phyloP scores from a whole-genome alignment of 78 protist genomes.

The Chrysochromulina tobinii region DNA sequence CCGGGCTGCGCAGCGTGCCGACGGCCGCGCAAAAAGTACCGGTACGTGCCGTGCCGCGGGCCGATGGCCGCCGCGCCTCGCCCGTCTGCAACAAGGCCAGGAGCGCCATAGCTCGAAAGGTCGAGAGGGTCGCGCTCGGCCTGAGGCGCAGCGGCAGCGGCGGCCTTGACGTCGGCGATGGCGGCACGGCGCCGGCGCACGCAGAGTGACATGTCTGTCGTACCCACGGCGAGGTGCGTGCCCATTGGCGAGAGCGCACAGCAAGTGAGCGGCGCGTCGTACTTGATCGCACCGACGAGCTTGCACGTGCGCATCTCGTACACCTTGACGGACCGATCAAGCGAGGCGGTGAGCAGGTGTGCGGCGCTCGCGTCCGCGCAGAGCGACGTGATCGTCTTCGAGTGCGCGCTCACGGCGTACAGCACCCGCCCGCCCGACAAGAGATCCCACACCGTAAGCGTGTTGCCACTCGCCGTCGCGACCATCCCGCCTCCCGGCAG shows the following conservation, averaged over 20 bases:
- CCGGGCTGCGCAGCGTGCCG: background rate
- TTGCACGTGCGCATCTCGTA: conserved; percentile 4
- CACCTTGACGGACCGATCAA: conserved; percentile 56
- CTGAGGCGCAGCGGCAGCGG: background rate
- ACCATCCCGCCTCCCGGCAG: conserved; percentile 46
- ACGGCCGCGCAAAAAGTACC: background rate
- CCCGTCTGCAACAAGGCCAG: background rate
- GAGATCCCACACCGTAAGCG: conserved; percentile 50
- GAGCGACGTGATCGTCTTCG: conserved; percentile 55
- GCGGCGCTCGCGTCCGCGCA: background rate
- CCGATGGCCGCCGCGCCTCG: background rate
- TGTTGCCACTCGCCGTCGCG: conserved; percentile 8
- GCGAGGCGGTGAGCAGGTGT: conserved; percentile 36
- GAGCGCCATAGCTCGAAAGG: no score
- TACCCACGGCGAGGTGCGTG: conserved; percentile 38
- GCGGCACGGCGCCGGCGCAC: background rate
- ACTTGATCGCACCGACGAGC: conserved; percentile 34
- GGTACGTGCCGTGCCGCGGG: background rate
- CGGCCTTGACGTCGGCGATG: background rate
- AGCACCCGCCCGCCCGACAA: conserved; percentile 37
- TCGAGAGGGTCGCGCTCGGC: no score
- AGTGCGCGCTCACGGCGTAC: conserved; percentile 24
- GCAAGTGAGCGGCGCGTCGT: conserved; percentile 38
- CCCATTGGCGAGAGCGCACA: conserved; percentile 39
- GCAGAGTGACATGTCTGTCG: background rate